Conservation (phyloP, 1,284 basidiomycete genomes). For the Puccinia hordei region DNA sequence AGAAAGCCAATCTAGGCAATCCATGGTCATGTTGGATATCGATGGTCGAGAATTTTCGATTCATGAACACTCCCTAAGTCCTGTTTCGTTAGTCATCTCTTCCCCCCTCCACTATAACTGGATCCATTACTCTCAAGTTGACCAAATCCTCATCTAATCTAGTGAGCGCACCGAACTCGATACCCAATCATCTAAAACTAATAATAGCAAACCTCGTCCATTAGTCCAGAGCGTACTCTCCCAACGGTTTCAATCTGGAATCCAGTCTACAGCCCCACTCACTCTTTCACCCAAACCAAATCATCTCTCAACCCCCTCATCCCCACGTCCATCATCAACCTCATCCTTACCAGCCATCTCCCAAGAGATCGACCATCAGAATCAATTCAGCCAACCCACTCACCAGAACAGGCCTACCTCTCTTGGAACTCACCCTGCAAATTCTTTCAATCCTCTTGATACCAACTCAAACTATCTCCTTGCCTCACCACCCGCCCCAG, state of each 20-base stretch:
- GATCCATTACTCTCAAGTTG: not conserved
- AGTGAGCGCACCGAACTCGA: slow-evolving; percentile 50
- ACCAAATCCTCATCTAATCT: not conserved
- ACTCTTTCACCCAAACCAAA: slow-evolving; percentile 32
- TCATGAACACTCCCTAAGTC: slow-evolving; percentile 50
- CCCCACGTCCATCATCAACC: slow-evolving; percentile 11
- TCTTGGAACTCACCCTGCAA: slow-evolving; percentile 3
- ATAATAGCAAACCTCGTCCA: not conserved
- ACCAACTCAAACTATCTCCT: slow-evolving; percentile 21
- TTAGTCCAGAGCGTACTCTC: slow-evolving; percentile 27
- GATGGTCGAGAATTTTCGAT: slow-evolving; percentile 45
- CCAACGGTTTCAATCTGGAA: slow-evolving; percentile 19
- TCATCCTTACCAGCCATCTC: slow-evolving; percentile 3
- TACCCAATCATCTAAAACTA: slow-evolving; percentile 36
- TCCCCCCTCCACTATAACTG: not conserved
- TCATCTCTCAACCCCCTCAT: slow-evolving; percentile 22
- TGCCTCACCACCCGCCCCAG: not conserved
- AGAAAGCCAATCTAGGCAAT: not conserved
- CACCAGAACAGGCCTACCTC: slow-evolving; percentile 2
- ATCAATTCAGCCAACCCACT: not conserved
- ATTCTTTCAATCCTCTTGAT: slow-evolving; percentile 5
- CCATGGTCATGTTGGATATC: slow-evolving; percentile 39
- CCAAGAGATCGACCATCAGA: not conserved
- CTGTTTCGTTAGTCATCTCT: slow-evolving; percentile 40
- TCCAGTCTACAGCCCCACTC: slow-evolving; percentile 34